These are phyloP conservation scores for Fusarium praegraminearum DNA, from an alignment of 2,329 filamentous ascomycete species.

Conservation along the genomic window DNA sequence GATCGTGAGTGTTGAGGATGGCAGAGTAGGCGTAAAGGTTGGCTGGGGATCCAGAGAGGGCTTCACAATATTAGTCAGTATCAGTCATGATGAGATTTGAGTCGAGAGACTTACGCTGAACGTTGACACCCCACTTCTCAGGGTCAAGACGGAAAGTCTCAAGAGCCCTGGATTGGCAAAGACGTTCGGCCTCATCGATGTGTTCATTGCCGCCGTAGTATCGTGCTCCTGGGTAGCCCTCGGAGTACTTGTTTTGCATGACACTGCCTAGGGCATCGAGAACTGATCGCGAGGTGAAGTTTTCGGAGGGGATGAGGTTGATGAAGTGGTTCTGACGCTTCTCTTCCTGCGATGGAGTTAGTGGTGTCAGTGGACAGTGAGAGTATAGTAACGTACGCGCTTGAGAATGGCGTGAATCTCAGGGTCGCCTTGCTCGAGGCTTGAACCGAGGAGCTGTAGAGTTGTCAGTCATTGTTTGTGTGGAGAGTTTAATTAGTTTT, in stretches of 20 bases:
- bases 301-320: slow-evolving; percentile 92
- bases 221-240: slow-evolving; percentile 92
- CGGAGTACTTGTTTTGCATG: slow-evolving; percentile 98
- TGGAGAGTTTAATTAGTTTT: background rate
- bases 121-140: slow-evolving; percentile 94
- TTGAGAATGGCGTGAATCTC: slow-evolving; percentile 86
- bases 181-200: slow-evolving; percentile 86
- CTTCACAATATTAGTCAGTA: slow-evolving; percentile 55
- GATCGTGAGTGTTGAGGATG: slow-evolving; percentile 87
- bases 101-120: slow-evolving; percentile 74
- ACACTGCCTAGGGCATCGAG: slow-evolving; percentile 89
- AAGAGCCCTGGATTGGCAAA: slow-evolving; percentile 88
- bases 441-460: slow-evolving; percentile 77
- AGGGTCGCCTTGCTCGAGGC: slow-evolving; percentile 84
- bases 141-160: slow-evolving; percentile 84
- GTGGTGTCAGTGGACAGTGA: background rate
- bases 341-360: slow-evolving; percentile 75
- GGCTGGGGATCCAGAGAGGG: slow-evolving; percentile 76
- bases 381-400: slow-evolving; percentile 67
- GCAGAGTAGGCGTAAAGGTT: slow-evolving; percentile 95
- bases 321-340: slow-evolving; percentile 95
- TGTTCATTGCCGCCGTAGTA: slow-evolving; percentile 97
- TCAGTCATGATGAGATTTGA: background rate
- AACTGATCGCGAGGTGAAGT: slow-evolving; percentile 90
- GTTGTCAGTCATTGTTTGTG: slow-evolving; percentile 12